A percentile compares a stretch with the other conserved stretches of the same genome.
Conservation (phyloP, 208 protist species). For the Trypanosoma congolense region DNA sequence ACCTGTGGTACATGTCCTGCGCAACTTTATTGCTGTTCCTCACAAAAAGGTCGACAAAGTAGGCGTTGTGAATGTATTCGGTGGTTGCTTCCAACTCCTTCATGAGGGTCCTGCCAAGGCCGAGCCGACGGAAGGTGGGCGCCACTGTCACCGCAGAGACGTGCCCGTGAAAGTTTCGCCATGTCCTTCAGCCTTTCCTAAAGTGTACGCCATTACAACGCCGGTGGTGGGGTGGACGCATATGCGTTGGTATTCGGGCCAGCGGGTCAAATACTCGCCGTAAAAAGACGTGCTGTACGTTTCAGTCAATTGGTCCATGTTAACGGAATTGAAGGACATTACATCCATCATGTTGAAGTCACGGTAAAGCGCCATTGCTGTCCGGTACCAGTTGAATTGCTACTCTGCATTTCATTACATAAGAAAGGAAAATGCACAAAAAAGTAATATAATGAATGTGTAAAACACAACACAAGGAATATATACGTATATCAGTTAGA, state of each 20-base stretch:
- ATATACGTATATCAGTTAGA: too few relatives aligned
- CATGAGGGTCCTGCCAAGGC: conserved; percentile 94
- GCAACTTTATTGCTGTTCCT: conserved; percentile 96
- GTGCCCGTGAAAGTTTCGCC: conserved; percentile 97
- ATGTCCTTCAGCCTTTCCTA: conserved; percentile 96
- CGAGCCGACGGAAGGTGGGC: conserved; percentile 95
- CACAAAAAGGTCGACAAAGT: conserved; percentile 99
- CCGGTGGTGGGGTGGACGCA: conserved; percentile 86
- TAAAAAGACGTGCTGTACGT: conserved; percentile 98
- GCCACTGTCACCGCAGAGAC: conserved; percentile 98
- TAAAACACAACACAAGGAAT: too few relatives aligned
- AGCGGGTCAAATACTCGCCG: conserved; percentile 94
- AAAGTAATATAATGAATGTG: too few relatives aligned
- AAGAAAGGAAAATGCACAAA: too few relatives aligned
- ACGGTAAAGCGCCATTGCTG: conserved; percentile 90
- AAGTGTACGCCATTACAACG: conserved; percentile 93
- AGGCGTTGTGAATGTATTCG: conserved; percentile 88
- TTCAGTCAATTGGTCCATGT: conserved; percentile 96
- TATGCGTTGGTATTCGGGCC: conserved; percentile 95
- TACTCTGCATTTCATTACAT: too few relatives aligned
- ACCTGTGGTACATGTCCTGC: conserved; percentile 96
- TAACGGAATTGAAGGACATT: conserved; percentile 95
- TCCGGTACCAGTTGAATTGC: too few relatives aligned
- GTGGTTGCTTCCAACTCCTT: conserved; percentile 90
- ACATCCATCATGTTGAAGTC: conserved; percentile 92